Evolutionary conservation across 768 basidiomycete genomes (phyloP), one percentile per base, ranked within the genome.

Genomic region (Leccinum imitatum): DNA sequence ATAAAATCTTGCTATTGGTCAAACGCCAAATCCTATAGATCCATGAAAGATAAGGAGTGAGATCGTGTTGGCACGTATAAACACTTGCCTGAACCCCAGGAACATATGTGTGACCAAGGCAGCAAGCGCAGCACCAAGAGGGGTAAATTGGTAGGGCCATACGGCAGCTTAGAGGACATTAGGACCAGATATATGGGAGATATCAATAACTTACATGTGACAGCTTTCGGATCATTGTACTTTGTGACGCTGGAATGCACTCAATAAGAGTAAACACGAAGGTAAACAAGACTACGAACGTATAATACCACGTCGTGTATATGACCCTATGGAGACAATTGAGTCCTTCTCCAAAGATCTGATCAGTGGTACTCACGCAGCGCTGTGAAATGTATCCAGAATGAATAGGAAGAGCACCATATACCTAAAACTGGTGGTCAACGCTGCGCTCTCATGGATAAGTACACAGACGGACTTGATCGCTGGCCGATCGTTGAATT

Each of bases 321-420:
- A 53, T 35, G 52, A 21, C 52, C 37, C 52, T 53, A 35, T 23
- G 27, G 33, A 30, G 21, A 37, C 25, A 37, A 14, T 15, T 53
- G 30, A 53, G 33, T n/a, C 6, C 11, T 37, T 53, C 2, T 23
- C 51, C 10, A n/a, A 19, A 21, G 6, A 35, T 11, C 27, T n/a
- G 7, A 37, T 23, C 33, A 53, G 15, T 19, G 33, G 30, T 30
- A 53, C 52, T 53, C 21, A 53, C 52, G 2, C 5, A 13, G 33
- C 52, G 4, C 52, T 35, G 52, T 53, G 52, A 35, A 53, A 53
- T 14, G 52, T 53, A 53, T 53, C 52, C 33, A 53, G 19, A 53
- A 53, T 11, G 33, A 53, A 37, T 13, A 53, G 21, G 7, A 53
- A 53, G 33, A 53, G 33, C 6, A 53, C 33, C 52, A 53, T 53